A percentile compares a stretch with the other conserved stretches of the same genome.
These are phyloP conservation scores for Botryobasidium botryosum DNA, from an alignment of 768 basidiomycete genomes.

Conservation along the genomic window DNA sequence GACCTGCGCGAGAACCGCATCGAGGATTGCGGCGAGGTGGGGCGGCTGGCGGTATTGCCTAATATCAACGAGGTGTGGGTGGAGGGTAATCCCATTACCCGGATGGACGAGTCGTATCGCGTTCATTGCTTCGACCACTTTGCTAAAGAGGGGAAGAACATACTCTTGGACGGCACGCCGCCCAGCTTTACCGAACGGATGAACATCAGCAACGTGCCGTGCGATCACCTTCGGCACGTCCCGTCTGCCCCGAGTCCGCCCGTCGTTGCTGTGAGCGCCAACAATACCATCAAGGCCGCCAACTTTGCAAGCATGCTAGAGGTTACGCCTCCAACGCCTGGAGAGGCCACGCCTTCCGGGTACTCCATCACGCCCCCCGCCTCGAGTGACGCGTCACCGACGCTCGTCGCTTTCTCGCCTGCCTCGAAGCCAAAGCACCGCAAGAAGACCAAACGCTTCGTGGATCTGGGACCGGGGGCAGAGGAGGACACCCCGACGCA, in stretches of 20 bases:
- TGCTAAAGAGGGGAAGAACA: slow-evolving; percentile 60
- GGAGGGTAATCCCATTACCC: slow-evolving; percentile 66
- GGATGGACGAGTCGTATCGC: slow-evolving; percentile 53
- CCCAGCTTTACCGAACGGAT: slow-evolving; percentile 60
- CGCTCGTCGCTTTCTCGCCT: no score
- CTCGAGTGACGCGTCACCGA: no score
- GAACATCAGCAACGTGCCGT: slow-evolving; percentile 26
- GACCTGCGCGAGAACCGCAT: slow-evolving; percentile 70
- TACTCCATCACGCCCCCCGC: no score
- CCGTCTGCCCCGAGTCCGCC: slow-evolving; percentile 6
- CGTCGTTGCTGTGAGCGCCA: slow-evolving; percentile 7
- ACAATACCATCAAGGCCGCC: slow-evolving; percentile 1
- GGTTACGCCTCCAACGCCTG: no score
- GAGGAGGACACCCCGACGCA: no score
- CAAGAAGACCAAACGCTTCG: no score
- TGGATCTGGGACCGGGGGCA: no score
- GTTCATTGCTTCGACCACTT: slow-evolving; percentile 71
- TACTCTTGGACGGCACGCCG: slow-evolving; percentile 55
- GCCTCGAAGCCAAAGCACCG: no score
- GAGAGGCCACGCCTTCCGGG: no score
- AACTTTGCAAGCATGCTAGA: no score
- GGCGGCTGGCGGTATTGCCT: slow-evolving; percentile 62
- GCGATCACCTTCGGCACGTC: no score
- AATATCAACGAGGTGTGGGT: slow-evolving; percentile 69
- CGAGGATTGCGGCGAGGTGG: slow-evolving; percentile 71